Base-by-base conservation (phyloP, 345 rosid species). In the Corchorus olitorius region DNA sequence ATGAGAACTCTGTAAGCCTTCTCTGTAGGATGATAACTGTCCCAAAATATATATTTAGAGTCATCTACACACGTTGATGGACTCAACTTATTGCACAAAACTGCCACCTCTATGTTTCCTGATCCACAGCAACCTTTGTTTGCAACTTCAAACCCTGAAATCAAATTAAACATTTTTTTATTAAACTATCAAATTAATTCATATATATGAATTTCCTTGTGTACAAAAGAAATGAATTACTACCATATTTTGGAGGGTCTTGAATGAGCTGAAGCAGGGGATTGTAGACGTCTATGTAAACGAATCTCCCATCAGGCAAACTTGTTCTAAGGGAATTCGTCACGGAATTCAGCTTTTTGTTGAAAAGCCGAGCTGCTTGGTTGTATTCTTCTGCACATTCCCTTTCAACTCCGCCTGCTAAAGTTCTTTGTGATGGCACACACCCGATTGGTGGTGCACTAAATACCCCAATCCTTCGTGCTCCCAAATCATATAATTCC, bases 1-100 rank as follows among this genome's bases (percentile, higher is more conserved):
- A 81, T 56, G 14, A 89, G 62, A 2, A 72, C 43, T 72, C 73
- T 85, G 80, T 90, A 92, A 11, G 92, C 80, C 70, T 77, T 78
- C 61, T 92, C 97, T 0, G 97, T 88, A 12, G 97, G 97, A 79
- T 89, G 97, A 66, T 83, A 89, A 82, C 93, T 89, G 75, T 91
- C 92, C 90, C 92, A 91, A 73, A 89, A 91, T 22, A 91, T 79
- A 76, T 88, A 86, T n/a, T 66, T 79, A 0, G 83, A 77, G 27
- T 55, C 82, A 62, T 92, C 83, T 0, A 81, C 3, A 75, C 97
- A 92, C 8, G 82, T 83, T 0, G 49, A 12, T 20, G 86, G 71
- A 79, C 77, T 78, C 10, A 77, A 2, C 14, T 64, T 13, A 80
- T 86, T 91, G 55, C 95, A 91, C 41, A 91, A 50, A 6, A 77